Conservation (phyloP, 2,329 filamentous ascomycete genomes). For the Alternaria solani region DNA sequence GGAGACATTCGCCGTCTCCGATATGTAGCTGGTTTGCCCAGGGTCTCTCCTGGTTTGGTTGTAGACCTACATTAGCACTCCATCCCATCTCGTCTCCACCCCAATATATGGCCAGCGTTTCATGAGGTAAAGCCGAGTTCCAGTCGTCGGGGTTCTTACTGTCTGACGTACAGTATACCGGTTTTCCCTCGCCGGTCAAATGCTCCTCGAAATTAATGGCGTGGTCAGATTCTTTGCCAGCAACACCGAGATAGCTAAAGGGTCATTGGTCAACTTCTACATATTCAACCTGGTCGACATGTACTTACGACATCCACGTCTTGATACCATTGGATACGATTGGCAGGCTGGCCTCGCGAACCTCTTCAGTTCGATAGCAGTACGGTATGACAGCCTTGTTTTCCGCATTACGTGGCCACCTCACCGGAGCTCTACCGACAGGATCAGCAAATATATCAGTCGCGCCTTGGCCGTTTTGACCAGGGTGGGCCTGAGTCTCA, state of each 20-base stretch:
- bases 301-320: constrained; percentile 5
- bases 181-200: neutral
- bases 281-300: neutral
- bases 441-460: neutral
- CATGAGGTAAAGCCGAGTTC: neutral
- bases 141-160: neutral
- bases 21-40: constrained; percentile 1
- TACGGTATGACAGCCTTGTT: constrained; percentile 3
- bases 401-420: constrained; percentile 1
- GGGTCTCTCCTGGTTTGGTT: neutral
- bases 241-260: neutral
- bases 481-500: neutral
- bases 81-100: constrained; percentile 3
- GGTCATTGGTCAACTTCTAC: neutral
- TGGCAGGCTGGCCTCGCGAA: neutral
- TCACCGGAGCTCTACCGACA: neutral
- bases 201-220: constrained; percentile 6
- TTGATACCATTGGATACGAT: constrained; percentile 3
- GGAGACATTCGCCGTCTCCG: neutral
- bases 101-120: constrained; percentile 4
- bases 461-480: neutral
- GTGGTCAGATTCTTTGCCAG: neutral
- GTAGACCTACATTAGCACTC: constrained; percentile 1
- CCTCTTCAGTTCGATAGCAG: neutral
- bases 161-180: neutral